Base-by-base conservation (phyloP, 2,329 filamentous ascomycete genomes). In the Fusarium buxicola region DNA sequence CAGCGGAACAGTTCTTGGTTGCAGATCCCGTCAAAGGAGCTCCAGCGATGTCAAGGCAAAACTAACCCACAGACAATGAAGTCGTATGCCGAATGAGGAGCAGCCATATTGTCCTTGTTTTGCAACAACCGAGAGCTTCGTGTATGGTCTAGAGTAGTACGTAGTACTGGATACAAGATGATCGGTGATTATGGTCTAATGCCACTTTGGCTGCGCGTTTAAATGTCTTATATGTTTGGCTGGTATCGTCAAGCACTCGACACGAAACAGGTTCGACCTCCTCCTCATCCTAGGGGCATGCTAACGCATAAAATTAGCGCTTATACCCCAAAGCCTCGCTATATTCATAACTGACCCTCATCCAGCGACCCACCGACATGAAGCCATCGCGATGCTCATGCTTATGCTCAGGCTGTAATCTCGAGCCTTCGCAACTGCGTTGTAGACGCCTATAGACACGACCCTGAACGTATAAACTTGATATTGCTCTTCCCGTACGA, bases 41-140 rank as follows among this genome's bases (percentile, higher is more conserved):
- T 18, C 15, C 25, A 35, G 24, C 15, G 7, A 8, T n/a, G 3
- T 12, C n/a, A 7, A 6, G n/a, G 34, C n/a, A 32, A 32, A 15
- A 63, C 74, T 63, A 58, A 75, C 74, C 74, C 74, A 54, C 74
- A 76, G 30, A 76, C 52, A 41, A 76, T 72, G 43, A 76, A 76
- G 48, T 76, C 74, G 32, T 72, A 76, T 40, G 62, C 55, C 18
- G 47, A 49, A 32, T 69, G 60, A n/a, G 50, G 56, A 43, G 49
- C 31, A 55, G 66, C 53, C 68, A 70, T 70, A 5, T 18, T 64
- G 9, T 32, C 15, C 15, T 50, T 8, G 35, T 9, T 46, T 25
- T 24, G 15, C 32, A 21, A 32, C 10, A 3, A 7, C 12, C 11
- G 11, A 11, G 3, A 13, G 6, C 16, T 27, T 5, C 28, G n/a